Conservation (phyloP, 2,329 filamentous ascomycete species). For the Orbilia brochopaga region DNA sequence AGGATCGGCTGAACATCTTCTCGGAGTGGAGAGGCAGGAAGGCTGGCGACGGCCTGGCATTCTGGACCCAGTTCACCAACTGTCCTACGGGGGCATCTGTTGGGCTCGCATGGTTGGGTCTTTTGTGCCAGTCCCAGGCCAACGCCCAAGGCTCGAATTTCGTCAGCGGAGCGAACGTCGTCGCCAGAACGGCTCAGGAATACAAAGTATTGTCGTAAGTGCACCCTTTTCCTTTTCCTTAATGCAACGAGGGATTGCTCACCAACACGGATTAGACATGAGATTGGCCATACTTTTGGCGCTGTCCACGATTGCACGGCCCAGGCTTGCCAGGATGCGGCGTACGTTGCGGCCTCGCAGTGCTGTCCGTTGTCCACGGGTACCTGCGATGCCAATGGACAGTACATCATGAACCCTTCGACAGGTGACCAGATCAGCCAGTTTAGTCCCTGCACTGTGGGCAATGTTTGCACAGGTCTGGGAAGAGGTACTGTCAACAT, state of each 20-base stretch:
- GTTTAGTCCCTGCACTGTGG: conserved; percentile 88
- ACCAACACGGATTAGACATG: conserved; percentile 63
- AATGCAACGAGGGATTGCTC: neutral
- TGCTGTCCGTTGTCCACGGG: conserved; percentile 77
- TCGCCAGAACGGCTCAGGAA: conserved; percentile 79
- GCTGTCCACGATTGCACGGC: conserved; percentile 89
- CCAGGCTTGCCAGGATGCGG: conserved; percentile 58
- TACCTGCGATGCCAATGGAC: conserved; percentile 75
- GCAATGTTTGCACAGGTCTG: conserved; percentile 90
- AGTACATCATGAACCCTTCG: conserved; percentile 95
- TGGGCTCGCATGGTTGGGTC: conserved; percentile 89
- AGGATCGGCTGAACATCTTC: conserved; percentile 81
- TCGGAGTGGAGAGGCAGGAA: conserved; percentile 81
- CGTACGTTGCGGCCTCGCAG: conserved; percentile 56
- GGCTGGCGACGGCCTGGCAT: conserved; percentile 79
- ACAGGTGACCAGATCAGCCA: conserved; percentile 73
- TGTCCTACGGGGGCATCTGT: conserved; percentile 84
- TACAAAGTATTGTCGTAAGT: conserved; percentile 85
- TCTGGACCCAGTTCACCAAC: conserved; percentile 86
- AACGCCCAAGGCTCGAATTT: conserved; percentile 68
- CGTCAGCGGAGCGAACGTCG: conserved; percentile 85
- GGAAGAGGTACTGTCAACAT: conserved; percentile 76
- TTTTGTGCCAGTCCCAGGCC: conserved; percentile 72
- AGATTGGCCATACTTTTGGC: conserved; percentile 91
- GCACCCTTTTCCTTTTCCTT: conserved; percentile 18